Conservation (phyloP, 805 yeast genomes). For the Saccharomycopsis schoenii region DNA sequence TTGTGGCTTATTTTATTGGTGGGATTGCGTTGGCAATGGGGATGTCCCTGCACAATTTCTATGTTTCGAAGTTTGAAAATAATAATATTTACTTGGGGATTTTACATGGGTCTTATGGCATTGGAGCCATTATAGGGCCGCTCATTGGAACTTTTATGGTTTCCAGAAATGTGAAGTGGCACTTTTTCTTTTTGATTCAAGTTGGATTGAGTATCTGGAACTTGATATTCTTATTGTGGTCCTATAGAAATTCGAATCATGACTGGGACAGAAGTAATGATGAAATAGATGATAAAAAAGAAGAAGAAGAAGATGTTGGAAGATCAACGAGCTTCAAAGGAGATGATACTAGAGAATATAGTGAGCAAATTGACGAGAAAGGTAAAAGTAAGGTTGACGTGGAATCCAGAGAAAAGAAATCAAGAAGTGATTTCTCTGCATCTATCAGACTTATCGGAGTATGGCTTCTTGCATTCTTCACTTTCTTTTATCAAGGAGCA, state of each 20-base stretch:
- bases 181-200: conserved; percentile 43
- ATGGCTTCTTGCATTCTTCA: conserved; percentile 43
- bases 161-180: conserved; percentile 42
- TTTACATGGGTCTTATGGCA: conserved; percentile 53
- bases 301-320: neutral
- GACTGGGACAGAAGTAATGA: conserved; percentile 29
- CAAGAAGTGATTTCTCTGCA: conserved; percentile 8
- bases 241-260: conserved; percentile 38
- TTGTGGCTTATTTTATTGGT: conserved; percentile 44
- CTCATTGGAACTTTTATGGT: conserved; percentile 47
- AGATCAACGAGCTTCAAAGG: no score
- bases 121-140: conserved; percentile 57
- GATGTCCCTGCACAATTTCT: conserved; percentile 42
- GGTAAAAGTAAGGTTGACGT: neutral
- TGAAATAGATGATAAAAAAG: conserved; percentile 19
- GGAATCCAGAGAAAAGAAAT: neutral
- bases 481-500: conserved; percentile 53
- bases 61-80: conserved; percentile 36
- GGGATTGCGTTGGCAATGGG: conserved; percentile 46
- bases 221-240: conserved; percentile 26
- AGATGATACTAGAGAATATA: neutral
- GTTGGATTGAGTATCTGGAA: conserved; percentile 33
- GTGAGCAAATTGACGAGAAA: neutral
- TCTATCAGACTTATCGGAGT: conserved; percentile 35
- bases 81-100: conserved; percentile 42